Percentiles rank a stretch among this genome's conserved stretches.
Evolutionary conservation across 202 grass and related monocot genomes (phyloP).

Genomic region (Brachypodium distachyon): DNA sequence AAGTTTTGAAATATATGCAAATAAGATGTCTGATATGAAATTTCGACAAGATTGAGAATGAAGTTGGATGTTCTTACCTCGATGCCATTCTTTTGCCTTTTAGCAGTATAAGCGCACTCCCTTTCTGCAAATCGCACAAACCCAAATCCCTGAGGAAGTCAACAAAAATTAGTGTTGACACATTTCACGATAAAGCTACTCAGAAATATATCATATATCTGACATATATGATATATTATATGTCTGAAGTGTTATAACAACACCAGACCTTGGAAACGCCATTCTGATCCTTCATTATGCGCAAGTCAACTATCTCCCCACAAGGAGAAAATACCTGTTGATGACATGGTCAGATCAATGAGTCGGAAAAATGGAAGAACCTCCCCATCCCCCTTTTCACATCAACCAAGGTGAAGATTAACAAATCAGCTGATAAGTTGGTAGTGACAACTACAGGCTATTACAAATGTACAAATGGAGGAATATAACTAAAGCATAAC

Average conservation of each 20-base stretch:
- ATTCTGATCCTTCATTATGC: constrained; percentile 67
- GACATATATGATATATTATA: constrained; percentile 1
- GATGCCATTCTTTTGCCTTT: constrained; percentile 54
- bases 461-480: not conserved
- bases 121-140: constrained; percentile 66
- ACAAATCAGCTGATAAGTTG: not conserved
- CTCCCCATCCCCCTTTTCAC: not conserved
- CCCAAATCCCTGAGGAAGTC: constrained; percentile 62
- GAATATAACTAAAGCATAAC: not conserved
- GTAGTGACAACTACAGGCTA: not conserved
- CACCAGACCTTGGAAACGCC: constrained; percentile 58
- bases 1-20: not conserved
- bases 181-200: constrained; percentile 2
- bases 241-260: not conserved
- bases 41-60: not conserved
- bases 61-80: constrained; percentile 36
- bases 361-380: not conserved
- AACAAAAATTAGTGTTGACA: not conserved
- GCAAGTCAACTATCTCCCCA: constrained; percentile 56
- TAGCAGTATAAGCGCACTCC: constrained; percentile 52
- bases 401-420: not conserved
- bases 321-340: constrained; percentile 72
- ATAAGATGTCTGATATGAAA: not conserved
- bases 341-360: constrained; percentile 11
- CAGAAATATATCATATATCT: not conserved